phyloP scores from a whole-genome alignment of 495 filamentous ascomycete genomes.

The Lasiosphaeriaceae sp. region DNA sequence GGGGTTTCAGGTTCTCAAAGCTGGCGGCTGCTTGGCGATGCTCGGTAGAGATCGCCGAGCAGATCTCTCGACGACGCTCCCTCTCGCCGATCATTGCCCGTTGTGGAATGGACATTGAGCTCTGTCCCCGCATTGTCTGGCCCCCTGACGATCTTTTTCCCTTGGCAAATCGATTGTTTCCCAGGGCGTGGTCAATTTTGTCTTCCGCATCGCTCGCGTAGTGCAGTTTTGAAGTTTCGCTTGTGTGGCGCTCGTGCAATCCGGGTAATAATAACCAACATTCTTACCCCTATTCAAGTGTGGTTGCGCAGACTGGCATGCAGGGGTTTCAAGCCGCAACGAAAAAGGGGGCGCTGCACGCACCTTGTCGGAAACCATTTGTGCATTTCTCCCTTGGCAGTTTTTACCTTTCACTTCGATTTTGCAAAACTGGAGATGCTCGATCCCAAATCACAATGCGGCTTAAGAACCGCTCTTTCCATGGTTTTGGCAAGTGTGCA shows the following conservation, averaged over 20 bases:
- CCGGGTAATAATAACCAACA: not conserved
- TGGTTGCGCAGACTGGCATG: not conserved
- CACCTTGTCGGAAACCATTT: too few species aligned
- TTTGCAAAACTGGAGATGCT: too few species aligned
- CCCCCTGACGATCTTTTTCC: slow-evolving; percentile 14
- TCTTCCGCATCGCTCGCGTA: not conserved
- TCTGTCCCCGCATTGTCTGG: slow-evolving; percentile 9
- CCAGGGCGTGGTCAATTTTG: not conserved
- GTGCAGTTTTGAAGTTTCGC: not conserved
- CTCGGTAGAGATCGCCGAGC: slow-evolving; percentile 4
- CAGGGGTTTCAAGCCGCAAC: not conserved
- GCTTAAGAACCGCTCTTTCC: too few species aligned
- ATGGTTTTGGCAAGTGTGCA: too few species aligned
- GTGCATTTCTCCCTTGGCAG: too few species aligned
- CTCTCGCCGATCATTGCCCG: slow-evolving; percentile 12
- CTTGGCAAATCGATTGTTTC: not conserved
- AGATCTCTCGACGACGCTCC: too few species aligned
- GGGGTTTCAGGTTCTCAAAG: slow-evolving; percentile 11
- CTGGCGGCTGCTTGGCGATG: not conserved
- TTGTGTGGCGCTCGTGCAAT: not conserved
- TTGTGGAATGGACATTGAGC: not conserved
- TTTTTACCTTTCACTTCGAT: too few species aligned
- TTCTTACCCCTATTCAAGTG: not conserved
- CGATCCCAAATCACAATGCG: too few species aligned
- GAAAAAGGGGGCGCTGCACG: not conserved